Evolutionary conservation across 2,329 filamentous ascomycete species (phyloP).

Genomic region (Colletotrichum graminicola): DNA sequence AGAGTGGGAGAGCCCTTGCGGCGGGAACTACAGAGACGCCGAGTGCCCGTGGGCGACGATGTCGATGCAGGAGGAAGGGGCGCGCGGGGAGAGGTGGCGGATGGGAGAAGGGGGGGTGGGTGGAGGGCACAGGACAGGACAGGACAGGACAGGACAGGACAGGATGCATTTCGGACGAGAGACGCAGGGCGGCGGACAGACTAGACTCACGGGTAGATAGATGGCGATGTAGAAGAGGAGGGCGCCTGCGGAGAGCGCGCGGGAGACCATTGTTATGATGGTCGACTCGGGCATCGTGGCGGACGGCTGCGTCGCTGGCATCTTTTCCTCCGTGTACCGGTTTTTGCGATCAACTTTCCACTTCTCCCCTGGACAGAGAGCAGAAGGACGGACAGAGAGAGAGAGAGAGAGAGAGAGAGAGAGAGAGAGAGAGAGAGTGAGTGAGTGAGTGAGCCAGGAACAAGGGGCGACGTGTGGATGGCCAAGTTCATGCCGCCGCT

Average conservation of each 20-base stretch:
- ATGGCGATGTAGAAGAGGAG: conserved; percentile 31
- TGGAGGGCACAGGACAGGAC: too few relatives aligned
- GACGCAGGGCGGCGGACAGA: too few relatives aligned
- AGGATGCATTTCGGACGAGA: neutral
- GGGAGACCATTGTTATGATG: neutral
- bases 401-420: neutral
- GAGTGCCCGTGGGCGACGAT: conserved; percentile 1
- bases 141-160: neutral
- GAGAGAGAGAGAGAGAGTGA: neutral
- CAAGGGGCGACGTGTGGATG: conserved; percentile 12
- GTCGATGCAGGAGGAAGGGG: neutral
- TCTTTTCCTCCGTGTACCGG: neutral
- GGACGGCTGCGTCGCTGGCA: conserved; percentile 1
- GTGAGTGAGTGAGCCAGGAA: neutral
- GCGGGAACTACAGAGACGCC: conserved; percentile 14
- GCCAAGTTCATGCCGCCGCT: conserved; percentile 35
- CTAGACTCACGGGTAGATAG: conserved; percentile 35
- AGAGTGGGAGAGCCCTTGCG: neutral
- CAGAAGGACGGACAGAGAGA: too few relatives aligned
- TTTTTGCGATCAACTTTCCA: neutral
- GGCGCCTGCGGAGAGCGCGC: conserved; percentile 4
- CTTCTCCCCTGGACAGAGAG: neutral
- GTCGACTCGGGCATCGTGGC: neutral
- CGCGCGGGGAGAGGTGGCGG: neutral
- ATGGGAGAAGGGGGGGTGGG: too few relatives aligned